Evolutionary conservation across 495 filamentous ascomycete species (phyloP).

Genomic region (Penicillium mononematosum): DNA sequence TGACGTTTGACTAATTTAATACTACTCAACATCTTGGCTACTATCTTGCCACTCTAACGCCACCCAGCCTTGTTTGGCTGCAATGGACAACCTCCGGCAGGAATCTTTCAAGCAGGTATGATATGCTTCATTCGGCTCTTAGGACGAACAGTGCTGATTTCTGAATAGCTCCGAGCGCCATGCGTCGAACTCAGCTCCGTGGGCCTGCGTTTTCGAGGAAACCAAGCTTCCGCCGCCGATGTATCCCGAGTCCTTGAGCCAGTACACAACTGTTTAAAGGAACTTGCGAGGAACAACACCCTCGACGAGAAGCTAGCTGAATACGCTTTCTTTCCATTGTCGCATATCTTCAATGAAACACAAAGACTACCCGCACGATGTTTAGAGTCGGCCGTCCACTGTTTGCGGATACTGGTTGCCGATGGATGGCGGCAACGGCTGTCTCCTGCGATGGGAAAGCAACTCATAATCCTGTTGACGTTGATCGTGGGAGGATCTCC

Average conservation of each 20-base stretch:
- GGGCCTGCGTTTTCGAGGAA: slow-evolving; percentile 59
- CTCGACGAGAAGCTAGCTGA: slow-evolving; percentile 84
- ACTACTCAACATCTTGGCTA: neutral
- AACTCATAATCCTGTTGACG: slow-evolving; percentile 81
- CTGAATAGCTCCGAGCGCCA: slow-evolving; percentile 62
- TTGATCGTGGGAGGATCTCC: slow-evolving; percentile 74
- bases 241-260: slow-evolving; percentile 53
- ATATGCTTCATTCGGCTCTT: neutral
- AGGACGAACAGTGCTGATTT: slow-evolving; percentile 14
- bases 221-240: slow-evolving; percentile 52
- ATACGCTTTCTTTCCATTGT: slow-evolving; percentile 91
- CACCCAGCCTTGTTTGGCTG: neutral
- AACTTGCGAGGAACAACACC: slow-evolving; percentile 49
- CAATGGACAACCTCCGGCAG: slow-evolving; percentile 42
- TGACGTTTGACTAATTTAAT: neutral
- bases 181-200: slow-evolving; percentile 78
- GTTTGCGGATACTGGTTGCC: slow-evolving; percentile 66
- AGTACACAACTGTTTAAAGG: slow-evolving; percentile 52
- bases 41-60: neutral
- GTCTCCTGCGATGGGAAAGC: slow-evolving; percentile 67
- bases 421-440: slow-evolving; percentile 74
- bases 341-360: slow-evolving; percentile 77
- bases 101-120: slow-evolving; percentile 44
- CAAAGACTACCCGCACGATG: slow-evolving; percentile 68
- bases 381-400: slow-evolving; percentile 72